Percentiles rank a stretch among this genome's conserved stretches.
Conservation (phyloP, 257 asterid genomes). For the Dorcoceras hygrometricum region DNA sequence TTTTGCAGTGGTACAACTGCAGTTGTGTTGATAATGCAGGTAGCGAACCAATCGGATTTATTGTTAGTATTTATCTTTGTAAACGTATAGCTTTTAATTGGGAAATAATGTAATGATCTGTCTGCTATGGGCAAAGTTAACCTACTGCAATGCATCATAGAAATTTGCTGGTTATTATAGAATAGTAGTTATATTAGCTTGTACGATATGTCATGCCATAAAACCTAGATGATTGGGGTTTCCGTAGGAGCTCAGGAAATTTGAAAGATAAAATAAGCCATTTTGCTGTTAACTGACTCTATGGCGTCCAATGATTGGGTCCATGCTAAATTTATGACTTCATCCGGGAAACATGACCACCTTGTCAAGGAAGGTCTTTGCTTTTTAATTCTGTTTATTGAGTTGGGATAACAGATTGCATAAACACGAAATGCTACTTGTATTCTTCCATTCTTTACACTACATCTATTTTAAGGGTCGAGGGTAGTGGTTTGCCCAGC, state of each 20-base stretch:
- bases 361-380: background rate
- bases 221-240: background rate
- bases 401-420: background rate
- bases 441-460: background rate
- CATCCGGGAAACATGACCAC: background rate
- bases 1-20: conserved; percentile 93
- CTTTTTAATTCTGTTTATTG: too few relatives aligned
- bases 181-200: background rate
- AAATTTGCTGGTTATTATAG: background rate
- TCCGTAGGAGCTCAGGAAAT: background rate
- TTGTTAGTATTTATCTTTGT: background rate
- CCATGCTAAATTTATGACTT: background rate
- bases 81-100: background rate
- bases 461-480: background rate
- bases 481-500: too few relatives aligned
- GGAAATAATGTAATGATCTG: background rate
- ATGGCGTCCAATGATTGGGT: background rate
- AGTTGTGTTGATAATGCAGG: conserved; percentile 78
- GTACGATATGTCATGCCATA: background rate
- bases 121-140: background rate
- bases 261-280: background rate
- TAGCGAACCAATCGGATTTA: conserved; percentile 16
- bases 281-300: background rate
- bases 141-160: background rate
- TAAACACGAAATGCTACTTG: background rate